Conservation (phyloP, 257 asterid genomes). For the Fraxinus excelsior region DNA sequence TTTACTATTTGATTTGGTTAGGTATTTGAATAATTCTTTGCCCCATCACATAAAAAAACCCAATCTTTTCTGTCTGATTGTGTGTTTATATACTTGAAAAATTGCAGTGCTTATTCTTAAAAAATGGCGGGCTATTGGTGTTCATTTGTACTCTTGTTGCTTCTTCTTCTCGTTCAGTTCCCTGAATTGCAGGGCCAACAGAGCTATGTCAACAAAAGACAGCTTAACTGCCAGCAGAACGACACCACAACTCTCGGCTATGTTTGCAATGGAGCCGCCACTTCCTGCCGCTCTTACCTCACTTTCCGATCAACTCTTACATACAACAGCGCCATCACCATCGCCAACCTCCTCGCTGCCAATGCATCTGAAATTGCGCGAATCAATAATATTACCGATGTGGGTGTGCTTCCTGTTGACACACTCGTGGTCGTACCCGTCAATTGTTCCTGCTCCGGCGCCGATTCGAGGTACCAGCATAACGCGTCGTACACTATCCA, state of each 20-base stretch:
- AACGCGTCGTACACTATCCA: conserved; percentile 51
- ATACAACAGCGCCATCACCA: conserved; percentile 45
- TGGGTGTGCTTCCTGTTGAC: conserved; percentile 30
- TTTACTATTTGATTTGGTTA: neutral
- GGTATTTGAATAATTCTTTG: neutral
- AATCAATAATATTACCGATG: conserved; percentile 44
- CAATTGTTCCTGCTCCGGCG: conserved; percentile 48
- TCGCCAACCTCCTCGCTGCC: conserved; percentile 48
- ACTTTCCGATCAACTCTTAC: conserved; percentile 56
- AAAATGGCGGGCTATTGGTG: neutral
- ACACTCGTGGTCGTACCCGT: conserved; percentile 49
- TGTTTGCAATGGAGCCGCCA: conserved; percentile 46
- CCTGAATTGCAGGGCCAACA: conserved; percentile 41
- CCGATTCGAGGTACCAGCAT: conserved; percentile 42
- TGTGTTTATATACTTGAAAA: neutral
- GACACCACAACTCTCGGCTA: conserved; percentile 46
- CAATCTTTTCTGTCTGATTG: neutral
- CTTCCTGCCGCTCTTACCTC: conserved; percentile 50
- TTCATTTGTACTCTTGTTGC: neutral
- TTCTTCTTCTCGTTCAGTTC: conserved; percentile 1
- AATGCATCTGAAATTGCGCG: conserved; percentile 45
- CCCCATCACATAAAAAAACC: neutral
- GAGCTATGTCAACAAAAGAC: conserved; percentile 52
- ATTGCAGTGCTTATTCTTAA: neutral
- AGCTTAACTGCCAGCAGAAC: conserved; percentile 42